phyloP scores from a whole-genome alignment of 257 asterid species.

The Nicotiana tabacum region DNA sequence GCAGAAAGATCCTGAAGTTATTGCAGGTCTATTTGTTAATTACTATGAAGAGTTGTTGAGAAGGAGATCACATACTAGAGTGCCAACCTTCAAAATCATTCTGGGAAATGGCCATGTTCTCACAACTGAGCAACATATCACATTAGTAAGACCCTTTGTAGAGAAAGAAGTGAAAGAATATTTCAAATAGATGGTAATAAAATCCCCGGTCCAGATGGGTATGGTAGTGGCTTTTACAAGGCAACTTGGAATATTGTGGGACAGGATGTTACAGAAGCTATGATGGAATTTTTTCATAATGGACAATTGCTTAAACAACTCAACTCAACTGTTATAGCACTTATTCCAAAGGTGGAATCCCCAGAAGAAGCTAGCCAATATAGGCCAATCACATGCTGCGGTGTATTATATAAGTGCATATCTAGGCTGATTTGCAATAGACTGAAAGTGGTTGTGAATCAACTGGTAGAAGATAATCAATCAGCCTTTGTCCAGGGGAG shows the following conservation, averaged over 20 bases:
- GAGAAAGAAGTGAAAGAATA: not conserved
- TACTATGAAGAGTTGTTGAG: not conserved
- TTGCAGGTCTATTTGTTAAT: too few relatives aligned
- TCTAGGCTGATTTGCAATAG: not conserved
- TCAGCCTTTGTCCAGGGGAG: not conserved
- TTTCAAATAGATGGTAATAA: not conserved
- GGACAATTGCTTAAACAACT: too few relatives aligned
- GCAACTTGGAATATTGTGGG: not conserved
- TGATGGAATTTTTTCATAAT: too few relatives aligned
- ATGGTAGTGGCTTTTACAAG: not conserved
- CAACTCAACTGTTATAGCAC: not conserved
- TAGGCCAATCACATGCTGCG: too few relatives aligned
- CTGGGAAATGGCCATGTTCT: not conserved
- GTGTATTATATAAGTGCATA: too few relatives aligned
- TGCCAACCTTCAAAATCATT: too few relatives aligned
- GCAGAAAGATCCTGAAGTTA: not conserved
- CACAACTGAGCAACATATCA: too few relatives aligned
- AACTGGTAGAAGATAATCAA: not conserved
- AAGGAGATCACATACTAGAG: not conserved
- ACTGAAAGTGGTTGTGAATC: too few relatives aligned
- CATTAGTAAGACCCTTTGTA: too few relatives aligned
- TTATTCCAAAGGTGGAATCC: not conserved
- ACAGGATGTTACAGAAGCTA: not conserved
- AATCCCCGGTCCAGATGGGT: not conserved
- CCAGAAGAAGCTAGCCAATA: not conserved